Percentiles rank a stretch among this genome's conserved stretches.
Evolutionary conservation across 1,139 yeast genomes (phyloP).

Genomic region (Spathaspora jeffriesii): DNA sequence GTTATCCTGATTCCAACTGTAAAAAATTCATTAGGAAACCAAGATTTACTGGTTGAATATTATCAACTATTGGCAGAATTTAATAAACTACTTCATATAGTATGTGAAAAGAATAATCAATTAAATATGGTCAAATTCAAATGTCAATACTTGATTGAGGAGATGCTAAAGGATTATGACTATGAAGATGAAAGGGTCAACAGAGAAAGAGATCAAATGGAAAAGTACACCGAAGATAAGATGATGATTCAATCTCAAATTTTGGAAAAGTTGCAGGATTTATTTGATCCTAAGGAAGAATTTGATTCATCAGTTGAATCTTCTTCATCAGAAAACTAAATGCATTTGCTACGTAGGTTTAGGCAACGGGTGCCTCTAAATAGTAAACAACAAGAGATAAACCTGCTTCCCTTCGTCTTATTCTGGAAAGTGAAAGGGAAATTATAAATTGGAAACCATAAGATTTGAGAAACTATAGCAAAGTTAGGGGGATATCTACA

Average conservation of each 20-base stretch:
- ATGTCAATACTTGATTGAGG: constrained; percentile 5
- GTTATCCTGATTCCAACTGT: constrained; percentile 4
- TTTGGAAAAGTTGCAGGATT: constrained; percentile 8
- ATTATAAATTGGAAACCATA: neutral
- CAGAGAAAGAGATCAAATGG: neutral
- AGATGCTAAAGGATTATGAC: neutral
- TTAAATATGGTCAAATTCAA: constrained; percentile 11
- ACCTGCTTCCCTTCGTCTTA: neutral
- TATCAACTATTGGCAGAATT: constrained; percentile 11
- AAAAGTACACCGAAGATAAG: neutral
- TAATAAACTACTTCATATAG: constrained; percentile 9
- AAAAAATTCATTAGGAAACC: constrained; percentile 3
- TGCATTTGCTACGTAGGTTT: neutral
- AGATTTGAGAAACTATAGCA: neutral
- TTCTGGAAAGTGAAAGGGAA: neutral
- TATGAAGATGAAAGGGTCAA: neutral
- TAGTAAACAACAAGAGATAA: neutral
- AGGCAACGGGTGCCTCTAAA: neutral
- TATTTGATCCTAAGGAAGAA: constrained; percentile 14
- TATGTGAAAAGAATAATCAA: constrained; percentile 11
- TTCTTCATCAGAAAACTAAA: neutral
- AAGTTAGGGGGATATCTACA: neutral
- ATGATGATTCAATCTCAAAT: neutral
- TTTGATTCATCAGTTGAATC: constrained; percentile 11
- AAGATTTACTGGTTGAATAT: constrained; percentile 8